phyloP scores from a whole-genome alignment of 495 filamentous ascomycete species.

The Neurospora sp. region DNA sequence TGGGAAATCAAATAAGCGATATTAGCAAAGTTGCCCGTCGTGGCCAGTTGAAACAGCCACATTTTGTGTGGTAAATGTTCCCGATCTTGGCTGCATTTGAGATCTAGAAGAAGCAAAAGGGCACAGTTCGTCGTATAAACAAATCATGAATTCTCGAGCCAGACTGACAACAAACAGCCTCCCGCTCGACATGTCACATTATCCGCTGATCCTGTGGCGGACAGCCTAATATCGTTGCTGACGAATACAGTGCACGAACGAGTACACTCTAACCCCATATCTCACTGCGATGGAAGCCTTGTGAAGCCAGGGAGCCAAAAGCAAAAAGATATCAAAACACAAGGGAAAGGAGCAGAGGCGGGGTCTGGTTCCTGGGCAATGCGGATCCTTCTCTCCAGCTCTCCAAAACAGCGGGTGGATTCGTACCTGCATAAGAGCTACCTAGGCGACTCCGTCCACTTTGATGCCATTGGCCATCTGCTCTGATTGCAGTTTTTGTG shows the following conservation, averaged over 20 bases:
- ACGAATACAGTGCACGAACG: background rate
- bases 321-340: background rate
- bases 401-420: constrained; percentile 1
- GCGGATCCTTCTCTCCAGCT: background rate
- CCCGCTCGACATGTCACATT: background rate
- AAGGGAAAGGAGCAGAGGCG: background rate
- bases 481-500: background rate
- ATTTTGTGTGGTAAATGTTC: background rate
- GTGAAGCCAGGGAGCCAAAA: background rate
- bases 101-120: background rate
- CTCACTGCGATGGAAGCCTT: background rate
- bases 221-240: background rate
- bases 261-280: background rate
- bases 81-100: background rate
- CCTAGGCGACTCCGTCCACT: background rate
- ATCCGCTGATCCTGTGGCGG: background rate
- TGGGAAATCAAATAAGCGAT: constrained; percentile 32
- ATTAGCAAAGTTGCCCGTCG: constrained; percentile 18
- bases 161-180: background rate
- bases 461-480: background rate
- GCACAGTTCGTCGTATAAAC: background rate
- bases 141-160: background rate
- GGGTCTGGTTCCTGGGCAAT: background rate
- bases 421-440: constrained; percentile 6
- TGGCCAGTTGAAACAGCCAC: constrained; percentile 5